phyloP scores from a whole-genome alignment of 306 rosid genomes.

The Acacia acuminata region DNA sequence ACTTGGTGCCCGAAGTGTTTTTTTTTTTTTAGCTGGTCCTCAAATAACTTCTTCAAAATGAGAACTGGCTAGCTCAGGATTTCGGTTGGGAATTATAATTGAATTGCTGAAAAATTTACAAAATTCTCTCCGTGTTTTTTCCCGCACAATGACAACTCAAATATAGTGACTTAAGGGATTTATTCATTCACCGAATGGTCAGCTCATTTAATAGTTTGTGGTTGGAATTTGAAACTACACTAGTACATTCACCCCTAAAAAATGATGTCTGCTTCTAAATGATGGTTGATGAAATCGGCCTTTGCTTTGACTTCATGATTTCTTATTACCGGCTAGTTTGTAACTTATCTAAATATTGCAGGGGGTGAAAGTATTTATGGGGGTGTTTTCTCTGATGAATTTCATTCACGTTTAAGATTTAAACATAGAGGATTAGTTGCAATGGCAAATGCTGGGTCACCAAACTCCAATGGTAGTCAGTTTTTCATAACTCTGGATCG shows the following conservation, averaged over 20 bases:
- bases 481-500: constrained; percentile 78
- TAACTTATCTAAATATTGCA: constrained; percentile 29
- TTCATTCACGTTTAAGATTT: constrained; percentile 85
- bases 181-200: background rate
- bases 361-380: constrained; percentile 93
- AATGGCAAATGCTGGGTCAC: constrained; percentile 76
- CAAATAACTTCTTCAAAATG: background rate
- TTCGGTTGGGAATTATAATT: background rate
- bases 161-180: background rate
- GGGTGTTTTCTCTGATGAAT: constrained; percentile 75
- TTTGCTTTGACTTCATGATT: background rate
- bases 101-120: background rate
- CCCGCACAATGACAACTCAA: background rate
- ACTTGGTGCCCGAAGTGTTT: background rate
- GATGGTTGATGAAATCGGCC: background rate
- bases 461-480: constrained; percentile 88
- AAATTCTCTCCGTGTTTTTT: background rate
- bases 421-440: constrained; percentile 93
- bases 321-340: background rate
- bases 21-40: background rate
- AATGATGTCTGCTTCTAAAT: background rate
- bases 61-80: background rate
- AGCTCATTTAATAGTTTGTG: background rate
- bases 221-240: background rate
- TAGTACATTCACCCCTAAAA: background rate